phyloP scores from a whole-genome alignment of 2,329 filamentous ascomycete species.

The Arthrobotrys megalospora region DNA sequence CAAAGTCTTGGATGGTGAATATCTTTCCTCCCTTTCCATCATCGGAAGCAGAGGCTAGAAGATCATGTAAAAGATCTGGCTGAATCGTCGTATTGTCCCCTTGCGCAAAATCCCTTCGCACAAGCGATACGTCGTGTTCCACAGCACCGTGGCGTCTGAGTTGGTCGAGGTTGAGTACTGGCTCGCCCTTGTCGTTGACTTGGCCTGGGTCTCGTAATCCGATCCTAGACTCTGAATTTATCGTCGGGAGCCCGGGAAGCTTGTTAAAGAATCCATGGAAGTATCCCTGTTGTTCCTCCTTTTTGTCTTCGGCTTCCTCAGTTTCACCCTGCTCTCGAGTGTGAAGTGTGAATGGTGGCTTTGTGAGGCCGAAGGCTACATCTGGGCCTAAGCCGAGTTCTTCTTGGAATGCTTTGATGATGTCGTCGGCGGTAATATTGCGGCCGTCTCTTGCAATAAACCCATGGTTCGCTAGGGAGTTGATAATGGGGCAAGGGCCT shows the following conservation, averaged over 20 bases:
- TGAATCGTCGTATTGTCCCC: constrained; percentile 64
- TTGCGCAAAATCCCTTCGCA: constrained; percentile 63
- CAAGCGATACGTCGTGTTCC: constrained; percentile 67
- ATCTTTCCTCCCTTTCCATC: constrained; percentile 59
- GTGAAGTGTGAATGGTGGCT: constrained; percentile 41
- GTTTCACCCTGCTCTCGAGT: constrained; percentile 1
- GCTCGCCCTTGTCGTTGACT: constrained; percentile 52
- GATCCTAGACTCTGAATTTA: constrained; percentile 28
- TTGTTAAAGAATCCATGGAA: constrained; percentile 45
- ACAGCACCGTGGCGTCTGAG: constrained; percentile 66
- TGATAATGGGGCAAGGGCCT: constrained; percentile 52
- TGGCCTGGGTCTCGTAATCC: constrained; percentile 58
- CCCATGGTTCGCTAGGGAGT: constrained; percentile 55
- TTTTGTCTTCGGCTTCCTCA: not conserved
- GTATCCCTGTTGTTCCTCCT: constrained; percentile 26
- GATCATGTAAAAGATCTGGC: constrained; percentile 63
- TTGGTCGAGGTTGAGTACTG: constrained; percentile 65
- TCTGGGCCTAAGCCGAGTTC: constrained; percentile 45
- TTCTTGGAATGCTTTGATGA: constrained; percentile 47
- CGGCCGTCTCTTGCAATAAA: constrained; percentile 53
- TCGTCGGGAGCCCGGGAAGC: constrained; percentile 39
- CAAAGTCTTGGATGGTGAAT: constrained; percentile 62
- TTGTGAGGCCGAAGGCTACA: constrained; percentile 37
- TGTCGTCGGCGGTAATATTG: constrained; percentile 36
- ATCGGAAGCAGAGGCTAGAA: constrained; percentile 60